phyloP scores from a whole-genome alignment of 2,329 filamentous ascomycete genomes.

The Pseudocercospora cruenta region DNA sequence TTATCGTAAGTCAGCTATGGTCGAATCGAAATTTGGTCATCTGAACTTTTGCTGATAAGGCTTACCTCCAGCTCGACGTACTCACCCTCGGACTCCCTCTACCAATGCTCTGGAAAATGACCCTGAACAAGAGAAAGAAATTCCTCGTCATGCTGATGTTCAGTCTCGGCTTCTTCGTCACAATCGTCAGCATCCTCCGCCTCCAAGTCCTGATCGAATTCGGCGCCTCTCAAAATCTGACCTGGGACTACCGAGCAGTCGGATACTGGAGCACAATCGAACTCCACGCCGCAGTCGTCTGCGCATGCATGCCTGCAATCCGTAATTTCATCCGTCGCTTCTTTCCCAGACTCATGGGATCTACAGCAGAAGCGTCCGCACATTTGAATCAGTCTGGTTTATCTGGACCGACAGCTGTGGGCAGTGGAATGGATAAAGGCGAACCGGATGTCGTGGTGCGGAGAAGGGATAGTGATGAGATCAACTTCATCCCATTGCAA shows the following conservation, averaged over 20 bases:
- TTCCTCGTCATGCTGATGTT: slow-evolving; percentile 30
- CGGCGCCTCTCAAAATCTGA: slow-evolving; percentile 20
- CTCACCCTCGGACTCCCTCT: slow-evolving; percentile 28
- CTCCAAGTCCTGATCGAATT: slow-evolving; percentile 28
- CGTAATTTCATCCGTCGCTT: slow-evolving; percentile 18
- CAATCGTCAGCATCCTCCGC: slow-evolving; percentile 23
- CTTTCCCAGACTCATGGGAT: slow-evolving; percentile 13
- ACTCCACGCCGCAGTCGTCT: slow-evolving; percentile 16
- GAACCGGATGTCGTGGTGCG: slow-evolving; percentile 8
- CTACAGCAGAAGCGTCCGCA: slow-evolving; percentile 1
- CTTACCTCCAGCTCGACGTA: slow-evolving; percentile 22
- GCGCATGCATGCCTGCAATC: slow-evolving; percentile 22
- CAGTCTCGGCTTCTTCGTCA: slow-evolving; percentile 27
- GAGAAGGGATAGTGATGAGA: slow-evolving; percentile 13
- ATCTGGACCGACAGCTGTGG: slow-evolving; percentile 10
- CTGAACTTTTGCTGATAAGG: not conserved
- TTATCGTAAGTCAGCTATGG: not conserved
- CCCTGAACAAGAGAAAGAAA: slow-evolving; percentile 28
- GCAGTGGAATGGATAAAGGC: not conserved
- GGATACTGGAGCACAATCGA: slow-evolving; percentile 22
- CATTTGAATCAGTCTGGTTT: not conserved
- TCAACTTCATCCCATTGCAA: slow-evolving; percentile 15
- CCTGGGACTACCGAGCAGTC: slow-evolving; percentile 19
- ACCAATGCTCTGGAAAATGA: slow-evolving; percentile 27
- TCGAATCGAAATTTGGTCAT: not conserved